Evolutionary conservation across 768 basidiomycete species (phyloP).

Genomic region (Auriculariales sp.): DNA sequence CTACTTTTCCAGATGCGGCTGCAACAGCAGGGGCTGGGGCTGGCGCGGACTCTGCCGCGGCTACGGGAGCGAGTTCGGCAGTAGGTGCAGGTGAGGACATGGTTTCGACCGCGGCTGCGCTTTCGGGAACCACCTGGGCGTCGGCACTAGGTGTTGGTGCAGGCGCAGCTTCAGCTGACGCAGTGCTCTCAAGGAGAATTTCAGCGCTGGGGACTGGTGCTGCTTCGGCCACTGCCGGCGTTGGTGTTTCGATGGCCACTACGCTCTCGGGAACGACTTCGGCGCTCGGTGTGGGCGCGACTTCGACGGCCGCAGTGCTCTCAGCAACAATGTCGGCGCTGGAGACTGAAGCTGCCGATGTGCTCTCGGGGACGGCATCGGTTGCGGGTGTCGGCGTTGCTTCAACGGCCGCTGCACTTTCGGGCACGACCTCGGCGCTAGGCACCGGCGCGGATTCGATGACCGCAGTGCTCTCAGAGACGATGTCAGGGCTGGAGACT

Average conservation of each 20-base stretch:
- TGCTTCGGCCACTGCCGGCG: conserved; percentile 2
- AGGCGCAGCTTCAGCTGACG: too few species aligned
- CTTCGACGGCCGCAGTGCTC: too few species aligned
- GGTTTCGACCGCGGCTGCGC: conserved; percentile 7
- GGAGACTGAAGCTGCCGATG: conserved; percentile 1
- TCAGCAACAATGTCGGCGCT: conserved; percentile 5
- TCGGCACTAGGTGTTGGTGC: conserved; percentile 13
- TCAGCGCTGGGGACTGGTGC: conserved; percentile 1
- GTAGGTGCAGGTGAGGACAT: neutral
- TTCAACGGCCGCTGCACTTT: conserved; percentile 2
- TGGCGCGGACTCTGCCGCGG: neutral
- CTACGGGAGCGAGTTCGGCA: neutral
- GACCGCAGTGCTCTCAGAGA: neutral
- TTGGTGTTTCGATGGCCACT: neutral
- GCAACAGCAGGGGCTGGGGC: neutral
- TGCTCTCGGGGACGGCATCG: neutral
- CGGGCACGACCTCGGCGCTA: conserved; percentile 13
- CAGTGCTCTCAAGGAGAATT: too few species aligned
- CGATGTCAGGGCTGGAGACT: too few species aligned
- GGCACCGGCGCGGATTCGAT: neutral
- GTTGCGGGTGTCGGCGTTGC: conserved; percentile 1
- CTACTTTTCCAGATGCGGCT: neutral
- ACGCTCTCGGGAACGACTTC: too few species aligned
- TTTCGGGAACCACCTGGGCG: too few species aligned
- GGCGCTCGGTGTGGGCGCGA: too few species aligned